These are phyloP conservation scores for Ophidiomyces ophidiicola DNA, from an alignment of 2,329 filamentous ascomycete genomes.

Conservation along the genomic window DNA sequence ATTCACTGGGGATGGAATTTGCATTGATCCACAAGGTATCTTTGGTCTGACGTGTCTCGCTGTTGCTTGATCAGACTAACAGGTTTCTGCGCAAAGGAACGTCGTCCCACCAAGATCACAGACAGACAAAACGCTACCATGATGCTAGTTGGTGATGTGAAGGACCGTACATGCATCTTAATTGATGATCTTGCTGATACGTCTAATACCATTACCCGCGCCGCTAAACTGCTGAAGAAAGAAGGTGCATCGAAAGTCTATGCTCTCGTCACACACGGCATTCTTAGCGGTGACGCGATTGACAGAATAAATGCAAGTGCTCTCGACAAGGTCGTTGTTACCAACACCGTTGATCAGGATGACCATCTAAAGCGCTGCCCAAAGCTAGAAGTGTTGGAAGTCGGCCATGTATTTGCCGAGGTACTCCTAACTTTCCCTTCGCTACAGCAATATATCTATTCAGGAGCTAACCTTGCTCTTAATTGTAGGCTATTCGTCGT, in stretches of 20 bases:
- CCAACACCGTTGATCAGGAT: conserved; percentile 83
- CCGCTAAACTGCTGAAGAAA: conserved; percentile 91
- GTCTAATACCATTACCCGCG: conserved; percentile 90
- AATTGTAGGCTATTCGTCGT: conserved; percentile 61
- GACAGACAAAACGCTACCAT: conserved; percentile 73
- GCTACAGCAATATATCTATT: conserved; percentile 16
- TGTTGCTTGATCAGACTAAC: conserved; percentile 16
- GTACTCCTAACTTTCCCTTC: conserved; percentile 30
- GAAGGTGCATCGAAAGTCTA: conserved; percentile 82
- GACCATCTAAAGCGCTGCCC: conserved; percentile 66
- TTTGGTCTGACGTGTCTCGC: conserved; percentile 9
- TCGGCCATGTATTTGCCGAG: conserved; percentile 82
- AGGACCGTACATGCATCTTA: conserved; percentile 69
- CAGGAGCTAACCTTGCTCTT: conserved; percentile 19
- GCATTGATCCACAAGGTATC: conserved; percentile 93
- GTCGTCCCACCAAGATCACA: conserved; percentile 73
- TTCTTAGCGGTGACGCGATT: conserved; percentile 89
- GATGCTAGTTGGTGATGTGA: conserved; percentile 86
- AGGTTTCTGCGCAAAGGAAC: conserved; percentile 49
- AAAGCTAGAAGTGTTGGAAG: conserved; percentile 84
- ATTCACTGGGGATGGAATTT: conserved; percentile 86
- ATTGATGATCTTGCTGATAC: conserved; percentile 93
- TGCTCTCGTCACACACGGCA: conserved; percentile 85
- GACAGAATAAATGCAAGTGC: conserved; percentile 85
- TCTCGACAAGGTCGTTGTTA: conserved; percentile 86